These are phyloP conservation scores for Aspergillus tubingensis DNA, from an alignment of 2,329 filamentous ascomycete genomes.

Conservation along the genomic window DNA sequence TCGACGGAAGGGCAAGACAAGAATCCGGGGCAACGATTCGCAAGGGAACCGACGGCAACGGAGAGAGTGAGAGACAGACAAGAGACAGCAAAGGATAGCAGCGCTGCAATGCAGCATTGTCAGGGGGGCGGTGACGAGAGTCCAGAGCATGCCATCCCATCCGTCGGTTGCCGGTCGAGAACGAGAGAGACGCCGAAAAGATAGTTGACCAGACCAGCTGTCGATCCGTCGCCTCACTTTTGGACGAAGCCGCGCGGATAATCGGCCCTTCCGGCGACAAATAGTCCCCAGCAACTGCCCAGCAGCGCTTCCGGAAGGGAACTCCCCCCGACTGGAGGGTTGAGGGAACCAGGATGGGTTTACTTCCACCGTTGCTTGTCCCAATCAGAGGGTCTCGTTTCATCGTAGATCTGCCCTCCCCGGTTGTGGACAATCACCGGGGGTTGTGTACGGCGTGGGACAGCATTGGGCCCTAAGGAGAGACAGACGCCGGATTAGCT, in stretches of 20 bases:
- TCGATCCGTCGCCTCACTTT: constrained; percentile 32
- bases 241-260: constrained; percentile 28
- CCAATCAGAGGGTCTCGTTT: constrained; percentile 40
- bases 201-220: constrained; percentile 13
- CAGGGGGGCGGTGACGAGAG: constrained; percentile 14
- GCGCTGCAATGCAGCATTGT: background rate
- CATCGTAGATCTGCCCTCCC: constrained; percentile 40
- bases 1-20: too few species aligned
- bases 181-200: constrained; percentile 10
- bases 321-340: too few species aligned
- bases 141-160: constrained; percentile 4
- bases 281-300: constrained; percentile 16
- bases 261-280: constrained; percentile 15
- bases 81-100: background rate
- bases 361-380: constrained; percentile 44
- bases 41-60: background rate
- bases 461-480: constrained; percentile 34
- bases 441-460: constrained; percentile 32
- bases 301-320: constrained; percentile 18
- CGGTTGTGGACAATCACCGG: constrained; percentile 39
- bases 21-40: constrained; percentile 6
- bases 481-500: constrained; percentile 14
- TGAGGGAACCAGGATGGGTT: background rate
- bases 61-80: background rate
- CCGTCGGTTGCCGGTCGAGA: constrained; percentile 19